A percentile compares a stretch with the other conserved stretches of the same genome.
phyloP scores from a whole-genome alignment of 1,284 basidiomycete species.

The Kwoniella shivajii region DNA sequence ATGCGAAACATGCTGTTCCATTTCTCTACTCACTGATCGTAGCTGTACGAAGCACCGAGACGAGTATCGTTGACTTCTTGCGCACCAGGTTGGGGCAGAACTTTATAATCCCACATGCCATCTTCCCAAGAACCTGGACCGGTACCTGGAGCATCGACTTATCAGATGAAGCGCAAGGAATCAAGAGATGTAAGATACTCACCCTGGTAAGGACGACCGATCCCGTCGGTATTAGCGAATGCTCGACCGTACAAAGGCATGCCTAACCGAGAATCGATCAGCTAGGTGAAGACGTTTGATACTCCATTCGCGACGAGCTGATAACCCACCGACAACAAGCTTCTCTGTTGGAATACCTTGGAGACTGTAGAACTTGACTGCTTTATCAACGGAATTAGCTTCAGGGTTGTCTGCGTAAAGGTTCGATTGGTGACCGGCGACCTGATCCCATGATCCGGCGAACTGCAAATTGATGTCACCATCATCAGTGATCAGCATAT shows the following conservation, averaged over 20 bases:
- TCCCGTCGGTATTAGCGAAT: constrained; percentile 75
- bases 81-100: constrained; percentile 67
- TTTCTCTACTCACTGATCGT: constrained; percentile 60
- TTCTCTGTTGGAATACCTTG: constrained; percentile 72
- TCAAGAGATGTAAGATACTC: constrained; percentile 5
- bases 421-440: constrained; percentile 78
- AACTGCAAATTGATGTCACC: constrained; percentile 32
- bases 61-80: constrained; percentile 69
- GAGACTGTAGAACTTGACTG: constrained; percentile 66
- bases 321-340: constrained; percentile 70
- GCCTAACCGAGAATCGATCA: constrained; percentile 54
- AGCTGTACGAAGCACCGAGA: constrained; percentile 76
- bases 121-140: constrained; percentile 60
- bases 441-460: constrained; percentile 54
- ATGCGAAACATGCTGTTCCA: background rate
- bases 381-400: constrained; percentile 68
- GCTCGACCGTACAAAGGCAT: constrained; percentile 83
- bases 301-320: constrained; percentile 1
- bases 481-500: background rate
- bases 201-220: constrained; percentile 73
- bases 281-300: background rate
- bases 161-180: background rate
- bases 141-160: constrained; percentile 57
- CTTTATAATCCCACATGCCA: constrained; percentile 66
- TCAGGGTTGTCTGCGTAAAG: constrained; percentile 59